Evolutionary conservation across 140 eudicot genomes (phyloP).

Genomic region (Bidens hawaiensis): DNA sequence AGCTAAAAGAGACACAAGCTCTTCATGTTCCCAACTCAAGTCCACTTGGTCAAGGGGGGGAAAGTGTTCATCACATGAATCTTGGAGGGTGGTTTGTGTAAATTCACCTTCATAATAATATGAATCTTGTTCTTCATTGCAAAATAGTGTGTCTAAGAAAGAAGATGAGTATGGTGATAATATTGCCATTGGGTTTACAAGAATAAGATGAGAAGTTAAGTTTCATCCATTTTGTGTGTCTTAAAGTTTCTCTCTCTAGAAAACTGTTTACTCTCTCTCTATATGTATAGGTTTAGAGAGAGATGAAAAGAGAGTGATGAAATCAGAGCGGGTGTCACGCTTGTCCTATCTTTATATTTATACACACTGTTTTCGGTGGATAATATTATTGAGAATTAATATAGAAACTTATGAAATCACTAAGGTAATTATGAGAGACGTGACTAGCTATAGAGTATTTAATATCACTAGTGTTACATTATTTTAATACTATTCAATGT

Average conservation of each 20-base stretch:
- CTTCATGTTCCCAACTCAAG: conserved; percentile 75
- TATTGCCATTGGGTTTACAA: conserved; percentile 36
- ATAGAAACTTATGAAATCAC: background rate
- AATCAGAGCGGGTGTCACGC: conserved; percentile 82
- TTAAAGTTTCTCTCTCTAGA: conserved; percentile 32
- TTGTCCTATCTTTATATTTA: conserved; percentile 77
- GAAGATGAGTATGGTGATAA: conserved; percentile 45
- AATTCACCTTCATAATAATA: conserved; percentile 5
- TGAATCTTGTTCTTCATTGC: conserved; percentile 51
- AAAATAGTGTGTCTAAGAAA: conserved; percentile 52
- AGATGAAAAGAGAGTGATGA: conserved; percentile 62
- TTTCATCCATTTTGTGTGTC: conserved; percentile 25
- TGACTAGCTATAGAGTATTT: background rate
- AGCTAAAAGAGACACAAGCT: conserved; percentile 55
- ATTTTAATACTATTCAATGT: too few species aligned
- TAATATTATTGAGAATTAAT: conserved; percentile 4
- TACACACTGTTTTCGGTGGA: conserved; percentile 26
- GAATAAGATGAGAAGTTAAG: conserved; percentile 16
- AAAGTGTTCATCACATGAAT: conserved; percentile 14
- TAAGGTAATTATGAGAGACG: background rate
- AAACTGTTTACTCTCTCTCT: conserved; percentile 13
- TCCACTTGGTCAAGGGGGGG: conserved; percentile 49
- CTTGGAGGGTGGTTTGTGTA: conserved; percentile 26
- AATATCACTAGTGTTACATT: background rate
- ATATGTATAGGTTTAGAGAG: conserved; percentile 26